Base-by-base conservation (phyloP, 2,329 filamentous ascomycete genomes). In the Trichoderma lentiforme region DNA sequence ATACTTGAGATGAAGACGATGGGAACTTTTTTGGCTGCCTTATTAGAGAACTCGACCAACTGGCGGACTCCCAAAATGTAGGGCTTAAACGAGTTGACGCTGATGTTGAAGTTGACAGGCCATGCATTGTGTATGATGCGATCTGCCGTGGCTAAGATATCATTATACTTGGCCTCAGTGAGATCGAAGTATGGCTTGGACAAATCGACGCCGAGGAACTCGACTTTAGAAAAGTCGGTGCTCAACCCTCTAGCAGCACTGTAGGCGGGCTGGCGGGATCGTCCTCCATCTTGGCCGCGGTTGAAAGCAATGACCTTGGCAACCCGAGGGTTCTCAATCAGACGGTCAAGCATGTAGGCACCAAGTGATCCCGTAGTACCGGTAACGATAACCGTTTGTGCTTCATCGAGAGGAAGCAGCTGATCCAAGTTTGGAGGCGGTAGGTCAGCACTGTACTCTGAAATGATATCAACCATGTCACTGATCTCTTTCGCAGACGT, bases 301-400 rank as follows among this genome's bases (percentile, higher is more conserved):
- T 80, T 80, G 11, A 80, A 71, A 6, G 75, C 75, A 26, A 78
- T 61, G 6, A 80, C 43, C 14, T 72, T 76, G 12, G 71, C 72
- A 21, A 81, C 77, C 2, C 72, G 71, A 3, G 73, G 58, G 8
- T 36, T 64, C n/a, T 28, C 61, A 63, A 80, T 78, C 11, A 83
- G 32, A 79, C 79, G 73, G 28, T 82, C 78, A 8, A 86, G 79
- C 3, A 97, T 85, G 78, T 94, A 96, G 0, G 93, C 88, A 18
- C 94, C 95, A 21, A 98, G 82, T 82, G 97, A 97, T 3, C 95
- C 95, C 6, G 95, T 97, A 3, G 92, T 93, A 28, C 95, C 95
- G 1, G 94, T 97, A 11, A 97, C 83, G 79, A 97, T 91, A 12
- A 96, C 86, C 0, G 91, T 94, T 73, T 83, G 74, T 70, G 79